Percentiles rank a stretch among this genome's conserved stretches.
phyloP scores from a whole-genome alignment of 2,329 filamentous ascomycete genomes.

The Sporothrix globosa region DNA sequence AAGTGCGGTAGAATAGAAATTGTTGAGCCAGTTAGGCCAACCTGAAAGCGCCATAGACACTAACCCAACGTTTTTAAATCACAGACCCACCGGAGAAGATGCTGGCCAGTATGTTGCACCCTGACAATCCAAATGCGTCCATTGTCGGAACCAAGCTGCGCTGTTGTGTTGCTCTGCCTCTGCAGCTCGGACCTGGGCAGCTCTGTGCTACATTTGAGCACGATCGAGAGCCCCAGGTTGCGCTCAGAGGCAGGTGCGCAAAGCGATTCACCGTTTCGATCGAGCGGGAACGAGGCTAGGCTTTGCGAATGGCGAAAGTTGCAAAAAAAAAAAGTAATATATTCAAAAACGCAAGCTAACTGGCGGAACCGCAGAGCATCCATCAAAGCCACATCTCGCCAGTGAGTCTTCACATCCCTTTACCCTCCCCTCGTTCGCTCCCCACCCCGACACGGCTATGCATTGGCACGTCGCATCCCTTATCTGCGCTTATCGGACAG shows the following conservation, averaged over 20 bases:
- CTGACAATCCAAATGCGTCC: slow-evolving; percentile 7
- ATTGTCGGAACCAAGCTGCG: slow-evolving; percentile 9
- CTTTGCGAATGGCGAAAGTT: slow-evolving; percentile 1
- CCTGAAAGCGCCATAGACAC: slow-evolving; percentile 26
- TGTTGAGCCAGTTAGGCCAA: slow-evolving; percentile 31
- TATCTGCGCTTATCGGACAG: slow-evolving; percentile 25
- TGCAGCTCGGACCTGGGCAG: slow-evolving; percentile 6
- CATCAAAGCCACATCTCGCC: slow-evolving; percentile 67
- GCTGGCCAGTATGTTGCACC: slow-evolving; percentile 62
- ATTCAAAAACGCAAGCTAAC: slow-evolving; percentile 40
- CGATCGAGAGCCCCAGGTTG: slow-evolving; percentile 2
- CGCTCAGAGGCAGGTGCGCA: not conserved
- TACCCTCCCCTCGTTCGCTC: not conserved
- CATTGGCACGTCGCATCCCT: slow-evolving; percentile 17
- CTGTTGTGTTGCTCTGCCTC: slow-evolving; percentile 12
- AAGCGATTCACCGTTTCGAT: not conserved
- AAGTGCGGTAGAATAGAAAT: slow-evolving; percentile 21
- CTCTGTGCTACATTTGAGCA: not conserved
- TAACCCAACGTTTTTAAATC: slow-evolving; percentile 35
- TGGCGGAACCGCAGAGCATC: slow-evolving; percentile 59
- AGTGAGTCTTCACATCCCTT: slow-evolving; percentile 51
- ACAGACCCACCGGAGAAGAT: slow-evolving; percentile 67
- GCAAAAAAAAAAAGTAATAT: slow-evolving; percentile 6
- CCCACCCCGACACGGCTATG: not conserved
- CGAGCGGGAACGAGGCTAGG: not conserved